Conservation (phyloP, 2,329 filamentous ascomycete species). For the Aspergillus calidoustus region DNA sequence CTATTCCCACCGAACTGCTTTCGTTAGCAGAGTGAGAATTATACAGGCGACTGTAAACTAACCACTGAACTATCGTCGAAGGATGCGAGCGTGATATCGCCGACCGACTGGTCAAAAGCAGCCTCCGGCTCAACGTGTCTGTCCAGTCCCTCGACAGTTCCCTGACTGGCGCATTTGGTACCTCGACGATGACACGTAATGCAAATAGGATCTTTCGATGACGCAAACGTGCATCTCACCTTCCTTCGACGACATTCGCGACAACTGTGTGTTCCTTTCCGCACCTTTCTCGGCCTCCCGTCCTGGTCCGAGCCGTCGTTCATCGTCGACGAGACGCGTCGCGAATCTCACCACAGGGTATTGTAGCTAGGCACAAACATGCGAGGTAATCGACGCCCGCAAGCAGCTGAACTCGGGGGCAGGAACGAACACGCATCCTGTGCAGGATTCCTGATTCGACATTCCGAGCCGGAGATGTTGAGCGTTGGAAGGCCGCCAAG, state of each 20-base stretch:
- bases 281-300: background rate
- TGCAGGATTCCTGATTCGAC: too few relatives aligned
- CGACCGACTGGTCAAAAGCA: background rate
- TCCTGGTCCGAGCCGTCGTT: background rate
- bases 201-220: background rate
- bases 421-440: too few relatives aligned
- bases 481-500: background rate
- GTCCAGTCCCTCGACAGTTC: background rate
- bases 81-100: background rate
- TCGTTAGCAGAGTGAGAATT: background rate
- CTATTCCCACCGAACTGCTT: background rate
- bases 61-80: background rate
- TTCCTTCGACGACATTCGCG: conserved; percentile 3
- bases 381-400: too few relatives aligned
- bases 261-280: conserved; percentile 9
- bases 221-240: conserved; percentile 3
- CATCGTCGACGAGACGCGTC: background rate
- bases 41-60: background rate
- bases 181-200: background rate
- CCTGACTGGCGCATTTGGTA: background rate
- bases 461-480: too few relatives aligned
- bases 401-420: too few relatives aligned
- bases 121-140: background rate
- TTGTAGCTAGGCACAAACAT: too few relatives aligned
- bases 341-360: too few relatives aligned